phyloP scores from a whole-genome alignment of 148 eudicot species.

The Vaccinium vitisidaea region DNA sequence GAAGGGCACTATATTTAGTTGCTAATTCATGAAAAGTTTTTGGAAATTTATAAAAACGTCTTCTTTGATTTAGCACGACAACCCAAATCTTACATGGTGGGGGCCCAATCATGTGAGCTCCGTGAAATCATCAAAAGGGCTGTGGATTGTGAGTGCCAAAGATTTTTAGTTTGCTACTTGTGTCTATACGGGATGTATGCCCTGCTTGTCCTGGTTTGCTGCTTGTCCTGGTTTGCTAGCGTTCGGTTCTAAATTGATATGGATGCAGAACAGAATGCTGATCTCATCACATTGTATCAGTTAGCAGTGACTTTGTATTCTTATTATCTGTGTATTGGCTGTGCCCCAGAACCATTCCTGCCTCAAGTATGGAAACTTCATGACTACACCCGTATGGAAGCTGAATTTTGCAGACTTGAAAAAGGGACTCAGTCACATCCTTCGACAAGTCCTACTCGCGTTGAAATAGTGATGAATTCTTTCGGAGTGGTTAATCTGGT shows the following conservation, averaged over 20 bases:
- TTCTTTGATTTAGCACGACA: not conserved
- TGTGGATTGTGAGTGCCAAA: not conserved
- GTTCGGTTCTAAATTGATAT: not conserved
- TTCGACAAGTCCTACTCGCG: not conserved
- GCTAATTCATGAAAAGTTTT: not conserved
- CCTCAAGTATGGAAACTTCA: not conserved
- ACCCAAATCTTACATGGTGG: not conserved
- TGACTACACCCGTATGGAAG: not conserved
- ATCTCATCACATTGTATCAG: not conserved
- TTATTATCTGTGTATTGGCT: not conserved
- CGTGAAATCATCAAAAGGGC: not conserved
- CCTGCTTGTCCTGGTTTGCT: not conserved
- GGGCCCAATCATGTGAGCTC: not conserved
- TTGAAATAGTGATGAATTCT: not conserved
- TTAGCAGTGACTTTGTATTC: not conserved
- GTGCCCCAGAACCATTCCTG: not conserved
- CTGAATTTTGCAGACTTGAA: not conserved
- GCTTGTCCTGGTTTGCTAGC: not conserved
- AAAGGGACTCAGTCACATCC: not conserved
- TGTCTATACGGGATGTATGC: not conserved
- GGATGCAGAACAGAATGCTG: not conserved
- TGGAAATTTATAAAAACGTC: not conserved
- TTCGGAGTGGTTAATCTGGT: not conserved
- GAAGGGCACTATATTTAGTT: not conserved
- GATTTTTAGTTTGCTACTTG: not conserved